These are phyloP conservation scores for Amaranthus palmeri DNA, from an alignment of 148 eudicot genomes.

Conservation along the genomic window DNA sequence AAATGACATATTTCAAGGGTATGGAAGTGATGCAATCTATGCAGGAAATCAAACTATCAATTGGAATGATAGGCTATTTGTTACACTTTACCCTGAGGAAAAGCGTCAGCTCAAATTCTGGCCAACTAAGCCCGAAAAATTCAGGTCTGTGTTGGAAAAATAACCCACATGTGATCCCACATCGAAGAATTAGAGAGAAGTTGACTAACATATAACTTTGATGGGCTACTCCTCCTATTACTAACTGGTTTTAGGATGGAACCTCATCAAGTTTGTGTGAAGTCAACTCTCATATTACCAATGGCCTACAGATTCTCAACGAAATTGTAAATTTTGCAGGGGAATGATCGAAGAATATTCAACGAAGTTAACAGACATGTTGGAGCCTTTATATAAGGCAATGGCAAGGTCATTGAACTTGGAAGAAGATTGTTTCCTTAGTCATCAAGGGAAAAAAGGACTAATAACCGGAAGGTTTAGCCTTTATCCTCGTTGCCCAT, in stretches of 20 bases:
- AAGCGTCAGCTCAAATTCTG: slow-evolving; percentile 41
- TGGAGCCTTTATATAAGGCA: slow-evolving; percentile 30
- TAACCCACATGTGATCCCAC: neutral
- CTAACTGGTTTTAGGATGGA: too few relatives aligned
- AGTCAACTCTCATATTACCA: too few relatives aligned
- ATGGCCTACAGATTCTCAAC: neutral
- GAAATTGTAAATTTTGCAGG: slow-evolving; percentile 19
- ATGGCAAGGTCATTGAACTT: slow-evolving; percentile 39
- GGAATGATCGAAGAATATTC: slow-evolving; percentile 31
- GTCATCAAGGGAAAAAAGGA: slow-evolving; percentile 29
- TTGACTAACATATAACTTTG: too few relatives aligned
- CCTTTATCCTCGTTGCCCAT: slow-evolving; percentile 46
- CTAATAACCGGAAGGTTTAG: slow-evolving; percentile 31
- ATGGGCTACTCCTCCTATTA: too few relatives aligned
- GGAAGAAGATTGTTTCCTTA: slow-evolving; percentile 36
- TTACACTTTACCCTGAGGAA: slow-evolving; percentile 38
- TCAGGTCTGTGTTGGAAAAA: slow-evolving; percentile 31
- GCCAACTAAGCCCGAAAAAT: slow-evolving; percentile 55
- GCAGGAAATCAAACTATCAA: slow-evolving; percentile 37
- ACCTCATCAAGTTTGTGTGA: too few relatives aligned
- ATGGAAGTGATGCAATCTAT: slow-evolving; percentile 44
- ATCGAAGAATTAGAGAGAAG: too few relatives aligned
- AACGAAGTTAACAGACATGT: slow-evolving; percentile 12
- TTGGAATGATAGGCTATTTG: slow-evolving; percentile 63
- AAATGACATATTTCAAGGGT: slow-evolving; percentile 48